These are phyloP conservation scores for Chloromonas sp. DNA, from an alignment of 163 green algal species.

Conservation along the genomic window DNA sequence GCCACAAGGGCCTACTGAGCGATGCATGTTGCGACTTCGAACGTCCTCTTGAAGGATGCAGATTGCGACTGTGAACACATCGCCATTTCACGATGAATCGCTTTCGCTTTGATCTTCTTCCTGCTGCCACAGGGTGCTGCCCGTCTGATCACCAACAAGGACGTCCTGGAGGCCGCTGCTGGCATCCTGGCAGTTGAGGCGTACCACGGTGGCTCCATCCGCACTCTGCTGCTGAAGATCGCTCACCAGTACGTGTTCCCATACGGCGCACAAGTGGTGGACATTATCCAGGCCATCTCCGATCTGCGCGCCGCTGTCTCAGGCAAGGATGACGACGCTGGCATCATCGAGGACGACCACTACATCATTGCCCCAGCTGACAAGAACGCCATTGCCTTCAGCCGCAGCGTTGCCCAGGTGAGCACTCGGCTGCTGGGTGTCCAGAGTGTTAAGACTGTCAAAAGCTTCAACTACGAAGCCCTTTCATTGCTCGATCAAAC, in stretches of 20 bases:
- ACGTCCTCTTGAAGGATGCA: no score
- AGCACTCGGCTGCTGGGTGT: no score
- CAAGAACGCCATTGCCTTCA: neutral
- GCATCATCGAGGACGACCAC: slow-evolving; percentile 6
- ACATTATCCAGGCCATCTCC: slow-evolving; percentile 37
- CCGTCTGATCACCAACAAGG: slow-evolving; percentile 17
- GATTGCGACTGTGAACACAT: neutral
- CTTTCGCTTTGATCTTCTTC: neutral
- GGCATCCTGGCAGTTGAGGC: slow-evolving; percentile 47
- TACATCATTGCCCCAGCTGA: slow-evolving; percentile 13
- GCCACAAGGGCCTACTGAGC: no score
- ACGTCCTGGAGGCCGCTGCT: slow-evolving; percentile 20
- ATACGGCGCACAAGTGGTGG: slow-evolving; percentile 21
- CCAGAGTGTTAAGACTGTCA: no score
- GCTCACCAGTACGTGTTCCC: slow-evolving; percentile 18
- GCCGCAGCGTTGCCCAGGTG: neutral
- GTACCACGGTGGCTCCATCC: slow-evolving; percentile 53
- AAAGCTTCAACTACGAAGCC: no score
- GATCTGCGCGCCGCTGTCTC: slow-evolving; percentile 25
- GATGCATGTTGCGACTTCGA: no score
- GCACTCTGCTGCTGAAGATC: slow-evolving; percentile 28
- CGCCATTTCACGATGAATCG: neutral
- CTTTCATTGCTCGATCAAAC: no score
- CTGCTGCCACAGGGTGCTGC: slow-evolving; percentile 14
- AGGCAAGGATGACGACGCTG: slow-evolving; percentile 25